Percentiles rank a stretch among this genome's conserved stretches.
phyloP scores from a whole-genome alignment of 768 basidiomycete genomes.

The Suillus ampliporus region DNA sequence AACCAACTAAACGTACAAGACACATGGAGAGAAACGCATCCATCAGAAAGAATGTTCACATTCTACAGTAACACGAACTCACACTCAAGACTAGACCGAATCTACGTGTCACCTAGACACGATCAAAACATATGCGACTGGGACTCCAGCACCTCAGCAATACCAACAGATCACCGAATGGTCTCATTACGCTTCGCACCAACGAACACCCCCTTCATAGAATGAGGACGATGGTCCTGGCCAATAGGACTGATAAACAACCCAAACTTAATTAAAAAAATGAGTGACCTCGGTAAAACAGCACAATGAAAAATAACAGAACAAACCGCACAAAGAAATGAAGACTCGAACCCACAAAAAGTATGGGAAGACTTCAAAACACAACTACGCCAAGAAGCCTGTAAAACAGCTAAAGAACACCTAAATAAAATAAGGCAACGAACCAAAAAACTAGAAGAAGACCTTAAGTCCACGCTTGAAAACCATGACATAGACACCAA shows the following conservation, averaged over 20 bases:
- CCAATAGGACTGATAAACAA: neutral
- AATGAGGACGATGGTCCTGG: slow-evolving; percentile 18
- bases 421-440: neutral
- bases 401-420: slow-evolving; percentile 8
- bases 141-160: too few relatives aligned
- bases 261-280: neutral
- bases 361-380: slow-evolving; percentile 16
- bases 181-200: too few relatives aligned
- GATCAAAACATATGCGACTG: too few relatives aligned
- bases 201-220: slow-evolving; percentile 1
- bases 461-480: neutral
- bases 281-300: too few relatives aligned
- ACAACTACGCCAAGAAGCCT: slow-evolving; percentile 8
- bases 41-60: too few relatives aligned
- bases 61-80: too few relatives aligned
- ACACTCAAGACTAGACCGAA: too few relatives aligned
- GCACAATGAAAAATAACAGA: neutral
- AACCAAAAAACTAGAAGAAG: neutral
- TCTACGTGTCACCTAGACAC: too few relatives aligned
- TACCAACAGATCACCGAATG: too few relatives aligned
- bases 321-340: neutral
- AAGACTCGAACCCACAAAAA: slow-evolving; percentile 11
- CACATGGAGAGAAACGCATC: neutral
- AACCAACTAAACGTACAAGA: neutral
- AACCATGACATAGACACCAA: neutral